These are phyloP conservation scores for Colletotrichum gloeosporioides DNA, from an alignment of 2,329 filamentous ascomycete species.

Conservation along the genomic window DNA sequence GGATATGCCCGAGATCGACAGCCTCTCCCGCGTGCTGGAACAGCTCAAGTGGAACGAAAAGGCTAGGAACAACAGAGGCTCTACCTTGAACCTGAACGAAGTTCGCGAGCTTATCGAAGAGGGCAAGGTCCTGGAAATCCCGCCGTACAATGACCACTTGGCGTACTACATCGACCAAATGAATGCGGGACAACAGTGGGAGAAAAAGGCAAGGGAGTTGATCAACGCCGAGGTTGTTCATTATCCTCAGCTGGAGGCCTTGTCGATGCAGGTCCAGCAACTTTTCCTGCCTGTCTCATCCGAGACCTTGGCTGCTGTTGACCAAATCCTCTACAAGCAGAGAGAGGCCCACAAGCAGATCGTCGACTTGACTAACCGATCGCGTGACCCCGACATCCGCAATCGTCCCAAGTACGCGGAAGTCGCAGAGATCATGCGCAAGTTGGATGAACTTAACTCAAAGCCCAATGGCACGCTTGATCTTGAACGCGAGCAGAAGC, in stretches of 20 bases:
- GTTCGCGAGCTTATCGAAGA: conserved; percentile 80
- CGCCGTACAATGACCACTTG: conserved; percentile 81
- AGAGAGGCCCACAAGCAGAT: conserved; percentile 93
- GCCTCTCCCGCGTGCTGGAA: conserved; percentile 79
- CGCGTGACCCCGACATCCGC: conserved; percentile 74
- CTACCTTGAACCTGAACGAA: conserved; percentile 76
- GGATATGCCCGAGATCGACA: conserved; percentile 87
- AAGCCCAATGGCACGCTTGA: conserved; percentile 92
- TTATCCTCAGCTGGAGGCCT: conserved; percentile 91
- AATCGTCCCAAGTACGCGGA: conserved; percentile 88
- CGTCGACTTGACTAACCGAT: conserved; percentile 78
- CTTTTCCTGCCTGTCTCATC: conserved; percentile 78
- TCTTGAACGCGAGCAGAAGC: conserved; percentile 90
- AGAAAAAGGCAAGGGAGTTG: conserved; percentile 88
- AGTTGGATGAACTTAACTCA: conserved; percentile 86
- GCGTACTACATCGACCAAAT: conserved; percentile 78
- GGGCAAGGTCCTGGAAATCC: conserved; percentile 78
- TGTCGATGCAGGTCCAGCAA: conserved; percentile 79
- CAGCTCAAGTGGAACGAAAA: conserved; percentile 89
- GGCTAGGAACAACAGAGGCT: conserved; percentile 67
- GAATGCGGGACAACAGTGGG: conserved; percentile 83
- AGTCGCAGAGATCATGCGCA: conserved; percentile 88
- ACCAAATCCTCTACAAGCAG: conserved; percentile 94
- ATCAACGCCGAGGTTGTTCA: conserved; percentile 92
- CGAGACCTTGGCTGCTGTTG: conserved; percentile 81